Conservation (phyloP, 2,329 filamentous ascomycete species). For the Cladobotryum protrusum region DNA sequence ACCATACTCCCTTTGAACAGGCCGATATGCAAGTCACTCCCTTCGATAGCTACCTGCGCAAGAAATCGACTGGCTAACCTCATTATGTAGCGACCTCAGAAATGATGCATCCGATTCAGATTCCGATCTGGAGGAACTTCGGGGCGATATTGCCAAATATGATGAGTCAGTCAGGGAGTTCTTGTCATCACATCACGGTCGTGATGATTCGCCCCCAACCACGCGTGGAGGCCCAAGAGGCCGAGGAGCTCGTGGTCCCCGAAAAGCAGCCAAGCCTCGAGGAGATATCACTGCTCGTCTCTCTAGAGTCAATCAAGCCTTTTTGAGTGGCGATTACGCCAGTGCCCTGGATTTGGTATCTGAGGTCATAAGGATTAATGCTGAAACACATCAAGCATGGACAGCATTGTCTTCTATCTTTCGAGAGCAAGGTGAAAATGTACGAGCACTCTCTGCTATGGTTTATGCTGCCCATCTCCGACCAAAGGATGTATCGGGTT, state of each 20-base stretch:
- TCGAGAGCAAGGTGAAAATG: conserved; percentile 51
- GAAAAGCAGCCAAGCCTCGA: conserved; percentile 60
- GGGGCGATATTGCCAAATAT: conserved; percentile 37
- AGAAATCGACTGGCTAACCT: neutral
- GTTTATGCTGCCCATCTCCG: conserved; percentile 57
- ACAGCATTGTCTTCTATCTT: conserved; percentile 55
- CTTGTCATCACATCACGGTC: conserved; percentile 31
- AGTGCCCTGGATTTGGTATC: conserved; percentile 52
- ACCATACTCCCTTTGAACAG: neutral
- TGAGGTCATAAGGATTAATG: conserved; percentile 63
- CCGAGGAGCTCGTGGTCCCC: conserved; percentile 38
- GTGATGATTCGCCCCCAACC: conserved; percentile 14
- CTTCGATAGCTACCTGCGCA: neutral
- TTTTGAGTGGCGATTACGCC: conserved; percentile 55
- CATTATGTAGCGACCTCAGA: conserved; percentile 8
- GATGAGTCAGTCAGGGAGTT: conserved; percentile 38
- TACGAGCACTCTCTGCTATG: conserved; percentile 53
- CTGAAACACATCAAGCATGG: conserved; percentile 61
- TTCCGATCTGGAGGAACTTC: conserved; percentile 39
- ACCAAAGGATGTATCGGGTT: conserved; percentile 53
- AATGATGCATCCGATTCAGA: conserved; percentile 35
- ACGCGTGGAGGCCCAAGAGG: conserved; percentile 19
- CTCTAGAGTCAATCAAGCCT: conserved; percentile 61
- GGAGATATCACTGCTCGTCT: conserved; percentile 65
- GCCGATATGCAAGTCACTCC: neutral